Evolutionary conservation across 495 filamentous ascomycete genomes (phyloP), one percentile per base, ranked within the genome.

Genomic region (Daldinia caldariorum): DNA sequence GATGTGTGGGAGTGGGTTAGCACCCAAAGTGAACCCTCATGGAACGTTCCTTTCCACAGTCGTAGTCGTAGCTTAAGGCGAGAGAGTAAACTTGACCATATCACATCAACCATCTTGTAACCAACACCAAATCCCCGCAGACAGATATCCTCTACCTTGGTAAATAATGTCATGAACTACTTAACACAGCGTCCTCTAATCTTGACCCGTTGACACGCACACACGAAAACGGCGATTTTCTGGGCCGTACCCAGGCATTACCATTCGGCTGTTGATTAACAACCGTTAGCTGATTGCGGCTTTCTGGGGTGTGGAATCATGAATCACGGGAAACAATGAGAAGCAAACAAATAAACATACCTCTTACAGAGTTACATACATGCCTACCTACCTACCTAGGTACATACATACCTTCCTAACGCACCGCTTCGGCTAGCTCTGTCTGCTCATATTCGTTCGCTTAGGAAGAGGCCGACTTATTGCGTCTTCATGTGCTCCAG

Each of bases 201-300:
- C 43, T 50, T 13, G 41, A 47, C 38, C 43, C 35, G 26, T 49
- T 45, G 38, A 9, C n/a, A 57, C 26, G 3, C 1, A 65, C 20
- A 56, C 50, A 57, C 26, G 3, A 26, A 65, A 31, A 56, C 50
- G 61, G 67, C 6, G 61, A 31, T 57, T 65, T 61, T 31, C 41
- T 39, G 6, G 49, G 14, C 16, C 26, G 49, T 3, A 26, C 26
- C 26, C 16, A 31, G 26, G 35, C 3, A 20, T 18, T 26, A 53
- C 12, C 12, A 12, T 45, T 41, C 68, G 69, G 69, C 50, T 39
- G 53, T 71, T 71, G 63, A 71, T 71, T 66, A 66, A 71, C 61
- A 6, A 34, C 50, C 51, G 63, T 37, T 43, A 41, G 50, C 39
- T 29, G 9, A 39, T 29, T 45, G 6, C 3, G 20, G 5, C 31